Evolutionary conservation across 2,329 filamentous ascomycete species (phyloP).

Genomic region (Madurella mycetomatis): DNA sequence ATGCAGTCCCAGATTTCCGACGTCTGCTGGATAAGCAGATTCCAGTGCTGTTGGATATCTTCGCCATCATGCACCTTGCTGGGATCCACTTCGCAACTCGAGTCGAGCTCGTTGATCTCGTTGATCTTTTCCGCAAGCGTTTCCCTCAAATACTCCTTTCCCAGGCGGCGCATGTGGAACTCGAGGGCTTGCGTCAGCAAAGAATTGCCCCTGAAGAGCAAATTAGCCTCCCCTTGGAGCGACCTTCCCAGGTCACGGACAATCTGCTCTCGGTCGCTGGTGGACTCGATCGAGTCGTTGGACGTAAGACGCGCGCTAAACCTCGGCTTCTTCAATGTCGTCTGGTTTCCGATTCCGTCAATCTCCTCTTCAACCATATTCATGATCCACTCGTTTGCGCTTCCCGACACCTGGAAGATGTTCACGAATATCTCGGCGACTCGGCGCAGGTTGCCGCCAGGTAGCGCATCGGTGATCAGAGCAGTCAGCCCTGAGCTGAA

Average conservation of each 20-base stretch:
- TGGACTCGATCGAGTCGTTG: conserved; percentile 61
- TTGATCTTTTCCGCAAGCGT: conserved; percentile 78
- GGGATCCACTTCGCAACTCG: conserved; percentile 93
- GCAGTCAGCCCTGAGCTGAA: conserved; percentile 81
- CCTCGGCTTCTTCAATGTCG: conserved; percentile 66
- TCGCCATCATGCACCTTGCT: conserved; percentile 63
- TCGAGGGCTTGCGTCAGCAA: conserved; percentile 90
- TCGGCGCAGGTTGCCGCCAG: conserved; percentile 69
- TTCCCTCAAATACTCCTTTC: conserved; percentile 88
- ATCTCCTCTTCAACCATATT: conserved; percentile 95
- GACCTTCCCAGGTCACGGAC: conserved; percentile 76
- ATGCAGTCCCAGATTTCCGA: conserved; percentile 85
- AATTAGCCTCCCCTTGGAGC: conserved; percentile 80
- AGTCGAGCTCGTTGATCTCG: conserved; percentile 86
- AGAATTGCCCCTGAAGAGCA: conserved; percentile 93
- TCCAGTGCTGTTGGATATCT: conserved; percentile 81
- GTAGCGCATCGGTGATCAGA: conserved; percentile 75
- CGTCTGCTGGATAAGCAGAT: conserved; percentile 68
- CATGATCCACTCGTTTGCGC: conserved; percentile 84
- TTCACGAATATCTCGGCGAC: conserved; percentile 84
- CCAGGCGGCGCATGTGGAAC: conserved; percentile 89
- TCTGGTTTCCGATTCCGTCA: conserved; percentile 82
- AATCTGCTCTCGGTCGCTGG: conserved; percentile 63
- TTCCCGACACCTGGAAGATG: conserved; percentile 89
- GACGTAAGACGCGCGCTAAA: conserved; percentile 69